Evolutionary conservation across 805 yeast genomes (phyloP), one percentile per base, ranked within the genome.

Genomic region (Metschnikowia dekortorum): DNA sequence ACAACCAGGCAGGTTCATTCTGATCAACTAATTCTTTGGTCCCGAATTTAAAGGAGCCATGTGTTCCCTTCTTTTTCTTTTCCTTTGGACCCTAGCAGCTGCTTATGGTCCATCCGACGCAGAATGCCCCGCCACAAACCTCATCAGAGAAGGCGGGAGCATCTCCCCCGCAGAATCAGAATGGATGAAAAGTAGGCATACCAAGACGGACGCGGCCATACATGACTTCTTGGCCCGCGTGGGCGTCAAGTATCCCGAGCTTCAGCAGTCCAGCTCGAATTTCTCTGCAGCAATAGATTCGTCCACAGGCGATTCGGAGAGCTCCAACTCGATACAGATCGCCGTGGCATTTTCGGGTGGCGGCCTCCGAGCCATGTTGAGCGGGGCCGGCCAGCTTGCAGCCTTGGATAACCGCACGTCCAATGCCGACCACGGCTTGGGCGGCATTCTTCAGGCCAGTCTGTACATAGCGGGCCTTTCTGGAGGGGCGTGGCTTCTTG

Each of bases 401-500:
- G 61, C 61, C 2, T 52, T 58, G 39, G 61, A 58, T 26, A 56
- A 51, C 39, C 48, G 61, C 4, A 49, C 57, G 10, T 18, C 40
- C 8, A 42, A 35, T 11, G 57, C 56, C n/a, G 72, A 75, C 5
- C 63, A 69, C 35, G 55, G 87, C 11, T 65, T 89, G 39, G 91
- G 92, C 33, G 95, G 96, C 4, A 66, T 89, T 26, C 68, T 89
- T 35, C 89, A 86, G 59, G 70, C 86, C 6, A 62, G 89, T 1
- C 79, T 87, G 10, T 89, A 90, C 61, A 65, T 89, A 4, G 70
- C 88, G 5, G 96, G 92, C 8, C 76, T 89, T 35, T 84, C 91
- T 13, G 96, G 96, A 32, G 96, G 96, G 29, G 78, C 87, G 11
- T 89, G 96, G 96, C 71, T 87, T 44, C 73, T 88, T 29, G 85